Base-by-base conservation (phyloP, 805 yeast genomes). In the Kluyveromyces wickerhamii region DNA sequence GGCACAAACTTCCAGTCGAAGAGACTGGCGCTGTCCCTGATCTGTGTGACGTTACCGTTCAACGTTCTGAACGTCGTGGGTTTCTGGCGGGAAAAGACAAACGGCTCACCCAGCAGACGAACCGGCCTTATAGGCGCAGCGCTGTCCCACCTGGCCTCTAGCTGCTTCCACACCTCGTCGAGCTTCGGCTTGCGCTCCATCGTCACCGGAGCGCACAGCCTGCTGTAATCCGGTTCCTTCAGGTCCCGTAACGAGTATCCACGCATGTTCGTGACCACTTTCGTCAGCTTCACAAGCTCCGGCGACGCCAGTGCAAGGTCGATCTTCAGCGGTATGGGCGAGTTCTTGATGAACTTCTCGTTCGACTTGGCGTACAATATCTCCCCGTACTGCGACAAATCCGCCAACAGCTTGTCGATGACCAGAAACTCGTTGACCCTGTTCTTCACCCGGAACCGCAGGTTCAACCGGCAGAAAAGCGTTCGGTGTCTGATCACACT, bases 391-490 rank as follows among this genome's bases (percentile, higher is more conserved):
- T 19, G 13, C 4, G 26, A 20, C 12, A 30, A 12, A 11, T 30
- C 33, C 9, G 3, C 17, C 17, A 30, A 19, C 10, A 30, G 25
- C 16, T 30, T 21, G 14, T 21, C 32, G 19, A 34, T 27, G 21
- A 20, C 31, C 16, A 34, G 16, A 11, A 21, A 21, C 27, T 26
- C 37, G 22, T 27, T n/a, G 9, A 12, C 18, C 15, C 26, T 20
- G 7, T n/a, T 15, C 21, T 13, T 15, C 9, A 9, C 13, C 11
- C 26, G 16, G 16, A 30, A 15, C 15, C 26, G 33, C n/a, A 30
- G 25, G 25, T 20, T 15, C n/a, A 30, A 30, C 11, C 33, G 33
- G 16, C 33, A 30, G 25, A 21, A 30, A 14, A 30, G 11, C 17
- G 26, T 21, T 5, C 15, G 17, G 6, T 11, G 9, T n/a, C 33